Evolutionary conservation across 2,329 filamentous ascomycete genomes (phyloP).

Genomic region (Monilinia fructigena): DNA sequence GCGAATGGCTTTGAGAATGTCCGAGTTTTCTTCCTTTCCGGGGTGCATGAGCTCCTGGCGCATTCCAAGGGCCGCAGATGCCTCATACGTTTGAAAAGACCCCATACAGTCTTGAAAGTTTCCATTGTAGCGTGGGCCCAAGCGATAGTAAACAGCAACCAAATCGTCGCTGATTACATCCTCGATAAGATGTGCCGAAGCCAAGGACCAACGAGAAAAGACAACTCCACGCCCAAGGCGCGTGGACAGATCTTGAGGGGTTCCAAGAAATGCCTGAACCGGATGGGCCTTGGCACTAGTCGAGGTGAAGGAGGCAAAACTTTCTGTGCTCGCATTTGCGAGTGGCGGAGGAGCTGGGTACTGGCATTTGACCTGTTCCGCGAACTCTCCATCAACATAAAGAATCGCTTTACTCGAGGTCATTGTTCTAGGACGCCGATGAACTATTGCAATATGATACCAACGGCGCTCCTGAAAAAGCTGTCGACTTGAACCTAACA

Average conservation of each 20-base stretch:
- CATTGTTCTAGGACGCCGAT: conserved; percentile 74
- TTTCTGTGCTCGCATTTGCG: conserved; percentile 61
- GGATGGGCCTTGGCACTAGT: conserved; percentile 59
- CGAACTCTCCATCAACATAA: conserved; percentile 90
- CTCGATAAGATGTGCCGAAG: conserved; percentile 84
- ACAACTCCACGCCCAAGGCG: conserved; percentile 71
- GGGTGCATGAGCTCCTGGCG: conserved; percentile 89
- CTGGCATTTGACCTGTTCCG: conserved; percentile 84
- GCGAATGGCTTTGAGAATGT: conserved; percentile 85
- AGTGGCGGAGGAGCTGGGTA: conserved; percentile 77
- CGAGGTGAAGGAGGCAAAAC: conserved; percentile 68
- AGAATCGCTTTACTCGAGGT: conserved; percentile 78
- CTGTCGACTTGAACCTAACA: conserved; percentile 83
- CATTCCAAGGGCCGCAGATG: conserved; percentile 84
- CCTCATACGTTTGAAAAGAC: conserved; percentile 93
- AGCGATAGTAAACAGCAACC: conserved; percentile 82
- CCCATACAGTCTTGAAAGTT: conserved; percentile 97
- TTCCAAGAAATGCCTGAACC: conserved; percentile 90
- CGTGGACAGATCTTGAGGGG: conserved; percentile 80
- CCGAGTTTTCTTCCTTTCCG: conserved; percentile 85
- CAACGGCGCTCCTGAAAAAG: conserved; percentile 78
- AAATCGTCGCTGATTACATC: conserved; percentile 88
- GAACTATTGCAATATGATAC: conserved; percentile 92
- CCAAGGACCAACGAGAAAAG: conserved; percentile 81
- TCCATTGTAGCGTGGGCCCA: conserved; percentile 87